Conservation (phyloP, 768 basidiomycete genomes). For the Naganishia vishniacii region DNA sequence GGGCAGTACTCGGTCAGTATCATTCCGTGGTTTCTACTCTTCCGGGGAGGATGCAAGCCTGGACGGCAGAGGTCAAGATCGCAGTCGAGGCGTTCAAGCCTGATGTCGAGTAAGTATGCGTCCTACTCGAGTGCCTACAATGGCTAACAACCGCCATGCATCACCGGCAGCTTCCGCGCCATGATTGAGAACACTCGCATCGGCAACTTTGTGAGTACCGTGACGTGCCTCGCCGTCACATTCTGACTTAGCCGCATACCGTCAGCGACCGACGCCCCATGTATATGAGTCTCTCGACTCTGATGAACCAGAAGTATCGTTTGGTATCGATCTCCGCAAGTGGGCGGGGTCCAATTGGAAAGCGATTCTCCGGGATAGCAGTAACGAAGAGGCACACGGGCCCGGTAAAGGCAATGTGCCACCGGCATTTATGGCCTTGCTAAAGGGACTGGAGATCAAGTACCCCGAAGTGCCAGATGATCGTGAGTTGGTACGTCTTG, state of each 20-base stretch:
- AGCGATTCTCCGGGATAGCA: constrained; percentile 40
- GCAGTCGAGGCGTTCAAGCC: constrained; percentile 80
- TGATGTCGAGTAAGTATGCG: constrained; percentile 62
- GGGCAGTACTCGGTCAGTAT: constrained; percentile 76
- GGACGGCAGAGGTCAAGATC: constrained; percentile 65
- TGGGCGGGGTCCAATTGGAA: constrained; percentile 77
- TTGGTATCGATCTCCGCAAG: constrained; percentile 82
- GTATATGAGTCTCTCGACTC: constrained; percentile 65
- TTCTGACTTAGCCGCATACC: too few relatives aligned
- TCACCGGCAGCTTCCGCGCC: constrained; percentile 50
- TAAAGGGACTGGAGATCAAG: constrained; percentile 60
- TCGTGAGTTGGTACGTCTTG: constrained; percentile 52
- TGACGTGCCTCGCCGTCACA: too few relatives aligned
- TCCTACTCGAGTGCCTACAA: too few relatives aligned
- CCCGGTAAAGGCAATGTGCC: constrained; percentile 57
- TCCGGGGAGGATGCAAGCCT: constrained; percentile 61
- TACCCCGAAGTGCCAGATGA: constrained; percentile 63
- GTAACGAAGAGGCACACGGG: constrained; percentile 55
- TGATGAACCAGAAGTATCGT: constrained; percentile 75
- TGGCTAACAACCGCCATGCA: too few relatives aligned
- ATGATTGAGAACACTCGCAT: constrained; percentile 89
- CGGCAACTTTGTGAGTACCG: constrained; percentile 63
- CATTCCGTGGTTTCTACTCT: constrained; percentile 72
- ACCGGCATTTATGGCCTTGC: constrained; percentile 64
- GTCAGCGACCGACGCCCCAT: constrained; percentile 64